Conservation (phyloP, 805 yeast genomes). For the Candida nemodendra region DNA sequence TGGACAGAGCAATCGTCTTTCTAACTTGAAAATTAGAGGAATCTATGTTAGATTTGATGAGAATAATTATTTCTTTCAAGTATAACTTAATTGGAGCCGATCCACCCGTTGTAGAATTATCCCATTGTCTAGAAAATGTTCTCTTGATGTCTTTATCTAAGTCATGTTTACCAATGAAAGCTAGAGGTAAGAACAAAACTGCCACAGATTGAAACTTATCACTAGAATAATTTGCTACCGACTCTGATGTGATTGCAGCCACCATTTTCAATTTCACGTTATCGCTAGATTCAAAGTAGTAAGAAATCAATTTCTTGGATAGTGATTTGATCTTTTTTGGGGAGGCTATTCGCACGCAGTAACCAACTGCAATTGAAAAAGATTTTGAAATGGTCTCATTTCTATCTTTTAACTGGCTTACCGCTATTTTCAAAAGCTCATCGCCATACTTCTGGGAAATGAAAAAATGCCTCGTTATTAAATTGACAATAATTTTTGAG, state of each 20-base stretch:
- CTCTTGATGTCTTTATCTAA: constrained; percentile 42
- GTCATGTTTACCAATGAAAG: constrained; percentile 77
- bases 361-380: constrained; percentile 79
- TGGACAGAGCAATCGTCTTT: constrained; percentile 65
- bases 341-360: constrained; percentile 63
- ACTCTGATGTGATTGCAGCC: constrained; percentile 61
- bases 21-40: constrained; percentile 64
- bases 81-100: constrained; percentile 67
- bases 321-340: constrained; percentile 52
- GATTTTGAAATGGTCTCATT: constrained; percentile 73
- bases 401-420: constrained; percentile 60
- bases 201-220: constrained; percentile 64
- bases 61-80: constrained; percentile 59
- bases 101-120: constrained; percentile 74
- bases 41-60: constrained; percentile 49
- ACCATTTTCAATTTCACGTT: constrained; percentile 40
- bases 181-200: constrained; percentile 68
- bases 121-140: constrained; percentile 68
- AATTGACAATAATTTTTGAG: constrained; percentile 63
- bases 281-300: constrained; percentile 60
- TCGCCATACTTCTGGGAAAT: constrained; percentile 54
- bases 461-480: constrained; percentile 55
- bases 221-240: constrained; percentile 65
- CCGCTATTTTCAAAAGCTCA: constrained; percentile 55
- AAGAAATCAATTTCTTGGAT: constrained; percentile 45